These are phyloP conservation scores for Aspergillus pseudotamarii DNA, from an alignment of 2,329 filamentous ascomycete genomes.

Conservation along the genomic window DNA sequence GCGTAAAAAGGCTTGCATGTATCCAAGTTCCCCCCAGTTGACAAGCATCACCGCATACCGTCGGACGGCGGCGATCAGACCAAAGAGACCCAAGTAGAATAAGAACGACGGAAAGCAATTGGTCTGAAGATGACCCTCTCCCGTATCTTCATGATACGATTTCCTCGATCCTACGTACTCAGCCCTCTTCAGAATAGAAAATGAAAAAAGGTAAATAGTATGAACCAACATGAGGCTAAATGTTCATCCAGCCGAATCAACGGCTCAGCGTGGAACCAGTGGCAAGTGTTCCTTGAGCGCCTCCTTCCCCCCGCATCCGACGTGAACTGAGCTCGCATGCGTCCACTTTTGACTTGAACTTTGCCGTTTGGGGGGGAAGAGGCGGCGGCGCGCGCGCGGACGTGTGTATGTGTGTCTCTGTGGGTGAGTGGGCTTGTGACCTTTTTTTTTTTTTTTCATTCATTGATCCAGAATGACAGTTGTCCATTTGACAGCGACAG, in stretches of 20 bases:
- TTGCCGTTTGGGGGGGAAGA: neutral
- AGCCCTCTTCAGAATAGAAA: neutral
- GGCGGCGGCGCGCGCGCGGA: neutral
- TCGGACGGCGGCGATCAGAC: neutral
- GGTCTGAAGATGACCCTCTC: neutral
- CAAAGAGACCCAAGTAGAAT: too few species aligned
- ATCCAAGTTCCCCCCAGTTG: neutral
- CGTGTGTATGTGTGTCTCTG: neutral
- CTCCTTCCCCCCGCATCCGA: neutral
- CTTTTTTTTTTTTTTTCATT: neutral
- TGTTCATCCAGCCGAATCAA: neutral
- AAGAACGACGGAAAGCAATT: neutral
- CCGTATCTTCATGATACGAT: neutral
- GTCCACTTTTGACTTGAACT: neutral
- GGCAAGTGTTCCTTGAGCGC: neutral
- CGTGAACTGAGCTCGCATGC: neutral
- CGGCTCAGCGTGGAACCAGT: neutral
- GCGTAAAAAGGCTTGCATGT: neutral
- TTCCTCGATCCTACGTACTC: neutral
- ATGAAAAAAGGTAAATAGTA: neutral
- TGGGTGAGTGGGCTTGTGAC: neutral
- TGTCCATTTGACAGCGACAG: conserved; percentile 1
- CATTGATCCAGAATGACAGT: neutral
- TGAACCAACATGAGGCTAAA: conserved; percentile 1
- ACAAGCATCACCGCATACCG: conserved; percentile 1